Base-by-base conservation (phyloP, 768 basidiomycete genomes). In the Omphalotus guepiniiformis region DNA sequence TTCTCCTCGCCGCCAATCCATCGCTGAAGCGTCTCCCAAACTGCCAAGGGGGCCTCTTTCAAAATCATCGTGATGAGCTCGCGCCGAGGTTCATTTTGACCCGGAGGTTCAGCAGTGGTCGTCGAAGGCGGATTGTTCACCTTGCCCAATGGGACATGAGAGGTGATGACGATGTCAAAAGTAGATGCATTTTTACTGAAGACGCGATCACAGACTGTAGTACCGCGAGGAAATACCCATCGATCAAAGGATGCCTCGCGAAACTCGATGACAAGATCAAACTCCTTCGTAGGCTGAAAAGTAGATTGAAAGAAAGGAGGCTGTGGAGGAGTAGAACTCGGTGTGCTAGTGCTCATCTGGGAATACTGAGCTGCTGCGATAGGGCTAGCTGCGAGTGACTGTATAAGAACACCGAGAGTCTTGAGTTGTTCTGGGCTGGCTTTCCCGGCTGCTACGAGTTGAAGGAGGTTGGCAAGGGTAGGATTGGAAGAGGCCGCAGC, bases 241-340 rank as follows among this genome's bases (percentile, higher is more conserved):
- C 81, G 75, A 39, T 87, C 84, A 35, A 69, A 67, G 2, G 78
- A 70, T 4, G 67, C 64, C 56, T 89, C 88, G 41, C 72, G 66
- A 53, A 87, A 89, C 56, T 87, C 85, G 42, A 91, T 57, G 19
- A 89, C 78, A 1, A 91, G 58, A 58, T 90, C 88, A 55, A 82
- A 86, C n/a, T 78, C 76, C 56, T 75, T 82, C 27, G 72, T 58
- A 15, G 75, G 58, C 35, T 55, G 49, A 34, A 62, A 50, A 28
- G 52, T 15, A 12, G 45, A 26, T 12, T 9, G 9, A 32, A 9
- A 9, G 9, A 56, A 51, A 16, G 58, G 22, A 32, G 47, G 26
- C 26, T 38, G 37, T 42, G 53, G 25, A 7, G 50, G 39, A 27
- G 50, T 40, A 3, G 55, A 39, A 9, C 46, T 13, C 21, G 56